Percentiles rank a stretch among this genome's conserved stretches.
These are phyloP conservation scores for Neofusicoccum ribis DNA, from an alignment of 2,329 filamentous ascomycete genomes.

Conservation along the genomic window DNA sequence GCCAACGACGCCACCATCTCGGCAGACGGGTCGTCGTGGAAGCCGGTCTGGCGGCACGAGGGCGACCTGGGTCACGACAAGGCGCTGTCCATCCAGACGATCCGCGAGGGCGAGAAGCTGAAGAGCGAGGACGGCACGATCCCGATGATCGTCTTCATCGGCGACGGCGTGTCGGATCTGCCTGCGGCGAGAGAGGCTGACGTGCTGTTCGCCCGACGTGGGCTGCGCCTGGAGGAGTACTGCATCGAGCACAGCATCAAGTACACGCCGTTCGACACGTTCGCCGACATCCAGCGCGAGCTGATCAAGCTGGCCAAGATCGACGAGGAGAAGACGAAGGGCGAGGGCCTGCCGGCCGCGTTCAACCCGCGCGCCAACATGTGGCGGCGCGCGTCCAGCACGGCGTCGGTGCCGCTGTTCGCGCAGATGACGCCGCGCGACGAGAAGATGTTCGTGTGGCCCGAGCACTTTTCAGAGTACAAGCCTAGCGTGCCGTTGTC, in stretches of 20 bases:
- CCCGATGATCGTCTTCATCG: conserved; percentile 68
- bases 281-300: conserved; percentile 64
- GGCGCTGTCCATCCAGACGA: conserved; percentile 63
- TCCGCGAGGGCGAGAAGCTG: conserved; percentile 55
- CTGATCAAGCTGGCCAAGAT: conserved; percentile 59
- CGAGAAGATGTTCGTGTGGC: conserved; percentile 65
- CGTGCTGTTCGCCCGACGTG: conserved; percentile 66
- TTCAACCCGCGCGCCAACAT: conserved; percentile 70
- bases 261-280: conserved; percentile 65
- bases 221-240: conserved; percentile 65
- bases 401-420: conserved; percentile 54
- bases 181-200: conserved; percentile 66
- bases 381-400: conserved; percentile 64
- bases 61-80: conserved; percentile 68
- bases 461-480: conserved; percentile 51
- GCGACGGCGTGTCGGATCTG: conserved; percentile 68
- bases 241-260: conserved; percentile 62
- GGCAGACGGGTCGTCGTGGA: conserved; percentile 59
- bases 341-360: conserved; percentile 57
- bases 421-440: conserved; percentile 55
- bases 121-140: conserved; percentile 61
- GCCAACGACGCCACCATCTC: conserved; percentile 66
- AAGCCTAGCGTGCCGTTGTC: conserved; percentile 17
- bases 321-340: conserved; percentile 62
- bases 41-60: conserved; percentile 67